Conservation (phyloP, 2,329 filamentous ascomycete species). For the Fusarium lyarnte region DNA sequence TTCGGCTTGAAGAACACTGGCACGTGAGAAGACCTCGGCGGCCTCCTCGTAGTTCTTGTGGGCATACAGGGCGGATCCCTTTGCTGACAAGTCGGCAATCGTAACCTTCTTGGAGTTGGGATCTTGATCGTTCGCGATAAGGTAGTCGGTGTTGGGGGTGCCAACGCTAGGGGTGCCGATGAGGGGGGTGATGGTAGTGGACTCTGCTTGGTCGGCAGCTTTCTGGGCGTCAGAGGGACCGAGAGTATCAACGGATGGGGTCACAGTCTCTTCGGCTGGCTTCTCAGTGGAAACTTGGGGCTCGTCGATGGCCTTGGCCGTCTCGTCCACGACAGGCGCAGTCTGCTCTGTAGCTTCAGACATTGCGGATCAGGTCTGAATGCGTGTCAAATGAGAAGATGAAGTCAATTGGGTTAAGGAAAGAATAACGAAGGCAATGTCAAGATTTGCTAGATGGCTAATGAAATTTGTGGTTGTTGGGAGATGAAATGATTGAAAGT, state of each 20-base stretch:
- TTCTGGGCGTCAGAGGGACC: conserved; percentile 15
- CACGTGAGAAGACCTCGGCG: conserved; percentile 86
- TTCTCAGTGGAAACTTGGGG: conserved; percentile 6
- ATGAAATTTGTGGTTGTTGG: conserved; percentile 10
- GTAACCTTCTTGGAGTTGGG: conserved; percentile 67
- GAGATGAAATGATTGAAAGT: conserved; percentile 23
- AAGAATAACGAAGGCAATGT: not conserved
- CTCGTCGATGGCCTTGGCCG: conserved; percentile 21
- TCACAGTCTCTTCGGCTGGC: not conserved
- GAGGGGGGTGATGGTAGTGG: conserved; percentile 29
- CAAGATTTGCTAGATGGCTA: not conserved
- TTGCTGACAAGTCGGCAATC: conserved; percentile 80
- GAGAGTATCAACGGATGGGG: not conserved
- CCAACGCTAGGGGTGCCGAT: conserved; percentile 22
- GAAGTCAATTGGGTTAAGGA: not conserved
- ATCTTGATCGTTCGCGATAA: conserved; percentile 53
- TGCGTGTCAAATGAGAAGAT: not conserved
- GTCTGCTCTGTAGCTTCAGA: conserved; percentile 45
- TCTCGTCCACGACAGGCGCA: conserved; percentile 32
- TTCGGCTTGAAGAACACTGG: conserved; percentile 88
- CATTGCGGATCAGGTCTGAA: conserved; percentile 33
- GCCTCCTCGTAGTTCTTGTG: conserved; percentile 89
- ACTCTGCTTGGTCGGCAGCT: conserved; percentile 29
- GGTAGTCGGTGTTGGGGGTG: conserved; percentile 39
- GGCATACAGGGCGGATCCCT: conserved; percentile 85